These are phyloP conservation scores for Micractinium conductrix DNA, from an alignment of 139 green algal species.

Conservation along the genomic window DNA sequence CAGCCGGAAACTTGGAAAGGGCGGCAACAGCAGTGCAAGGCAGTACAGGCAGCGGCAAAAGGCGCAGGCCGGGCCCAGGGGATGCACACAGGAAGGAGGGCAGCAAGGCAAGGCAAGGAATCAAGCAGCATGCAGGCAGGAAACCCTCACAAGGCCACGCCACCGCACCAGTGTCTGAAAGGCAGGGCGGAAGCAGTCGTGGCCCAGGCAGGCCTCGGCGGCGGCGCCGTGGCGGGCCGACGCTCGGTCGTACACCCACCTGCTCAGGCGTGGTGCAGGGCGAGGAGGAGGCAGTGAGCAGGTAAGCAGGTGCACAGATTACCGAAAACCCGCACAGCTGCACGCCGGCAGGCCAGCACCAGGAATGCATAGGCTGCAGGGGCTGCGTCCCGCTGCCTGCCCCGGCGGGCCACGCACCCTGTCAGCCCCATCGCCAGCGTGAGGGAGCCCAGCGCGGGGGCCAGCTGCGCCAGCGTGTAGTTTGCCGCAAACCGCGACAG, in stretches of 20 bases:
- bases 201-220: conserved; percentile 38
- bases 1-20: no score
- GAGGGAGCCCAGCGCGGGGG: conserved; percentile 37
- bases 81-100: no score
- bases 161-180: conserved; percentile 51
- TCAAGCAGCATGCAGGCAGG: no score
- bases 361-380: no score
- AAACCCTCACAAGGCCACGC: no score
- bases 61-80: no score
- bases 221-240: not conserved
- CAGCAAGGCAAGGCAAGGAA: no score
- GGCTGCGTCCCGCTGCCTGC: no score
- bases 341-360: not conserved
- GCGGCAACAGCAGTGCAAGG: no score
- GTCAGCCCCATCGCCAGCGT: conserved; percentile 2
- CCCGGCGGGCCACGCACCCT: not conserved
- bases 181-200: conserved; percentile 49
- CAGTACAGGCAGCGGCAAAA: no score
- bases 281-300: not conserved
- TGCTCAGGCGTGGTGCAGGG: not conserved
- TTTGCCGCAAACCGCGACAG: conserved; percentile 58
- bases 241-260: conserved; percentile 51
- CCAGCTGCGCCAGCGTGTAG: conserved; percentile 56
- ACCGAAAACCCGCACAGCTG: not conserved
- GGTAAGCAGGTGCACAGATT: no score